These are phyloP conservation scores for Onygenales sp. DNA, from an alignment of 2,329 filamentous ascomycete species.

Conservation along the genomic window DNA sequence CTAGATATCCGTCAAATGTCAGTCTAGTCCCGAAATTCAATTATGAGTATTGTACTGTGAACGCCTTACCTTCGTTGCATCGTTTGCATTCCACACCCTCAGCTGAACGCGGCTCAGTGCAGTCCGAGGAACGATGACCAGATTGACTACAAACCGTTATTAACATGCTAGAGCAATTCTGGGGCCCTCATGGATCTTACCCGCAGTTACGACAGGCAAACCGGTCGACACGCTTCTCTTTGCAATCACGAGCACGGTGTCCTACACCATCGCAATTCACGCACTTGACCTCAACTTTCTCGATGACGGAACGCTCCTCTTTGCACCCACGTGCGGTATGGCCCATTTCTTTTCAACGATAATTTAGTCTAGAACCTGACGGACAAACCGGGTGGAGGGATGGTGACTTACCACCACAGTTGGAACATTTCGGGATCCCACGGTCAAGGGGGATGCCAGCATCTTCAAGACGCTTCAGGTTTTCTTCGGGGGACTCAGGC, in stretches of 20 bases:
- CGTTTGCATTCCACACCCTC: slow-evolving; percentile 36
- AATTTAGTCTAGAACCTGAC: neutral
- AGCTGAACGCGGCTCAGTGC: slow-evolving; percentile 36
- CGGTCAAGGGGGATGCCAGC: slow-evolving; percentile 44
- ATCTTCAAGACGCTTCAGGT: slow-evolving; percentile 41
- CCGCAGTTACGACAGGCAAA: slow-evolving; percentile 46
- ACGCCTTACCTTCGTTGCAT: slow-evolving; percentile 30
- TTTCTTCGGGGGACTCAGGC: slow-evolving; percentile 41
- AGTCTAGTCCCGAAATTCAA: slow-evolving; percentile 4
- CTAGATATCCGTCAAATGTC: slow-evolving; percentile 15
- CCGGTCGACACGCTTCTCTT: slow-evolving; percentile 26
- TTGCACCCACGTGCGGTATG: slow-evolving; percentile 40
- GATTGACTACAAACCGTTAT: slow-evolving; percentile 20
- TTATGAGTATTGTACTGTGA: neutral
- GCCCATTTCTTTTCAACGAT: slow-evolving; percentile 33
- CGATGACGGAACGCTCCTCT: slow-evolving; percentile 32
- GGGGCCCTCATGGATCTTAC: slow-evolving; percentile 15
- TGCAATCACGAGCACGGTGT: slow-evolving; percentile 42
- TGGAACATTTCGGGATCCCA: slow-evolving; percentile 40
- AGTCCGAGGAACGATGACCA: slow-evolving; percentile 41
- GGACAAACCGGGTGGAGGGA: neutral
- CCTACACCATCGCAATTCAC: slow-evolving; percentile 39
- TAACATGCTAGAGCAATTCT: slow-evolving; percentile 6
- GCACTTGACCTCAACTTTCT: slow-evolving; percentile 40
- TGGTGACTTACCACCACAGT: slow-evolving; percentile 36